A percentile compares a stretch with the other conserved stretches of the same genome.
Conservation (phyloP, 2,329 filamentous ascomycete species). For the Fusarium proliferatum region DNA sequence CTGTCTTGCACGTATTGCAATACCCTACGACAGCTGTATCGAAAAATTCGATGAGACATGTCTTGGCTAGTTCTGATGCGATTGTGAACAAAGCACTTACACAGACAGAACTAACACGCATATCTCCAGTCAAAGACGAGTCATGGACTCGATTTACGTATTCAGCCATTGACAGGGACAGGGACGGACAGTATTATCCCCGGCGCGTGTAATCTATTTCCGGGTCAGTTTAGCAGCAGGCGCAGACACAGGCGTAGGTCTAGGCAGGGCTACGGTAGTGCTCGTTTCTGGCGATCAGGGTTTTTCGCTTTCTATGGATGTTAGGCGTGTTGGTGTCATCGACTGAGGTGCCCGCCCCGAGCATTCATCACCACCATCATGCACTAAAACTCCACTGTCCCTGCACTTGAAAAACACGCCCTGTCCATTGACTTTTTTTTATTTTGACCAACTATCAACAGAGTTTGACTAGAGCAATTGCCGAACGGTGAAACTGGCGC, state of each 20-base stretch:
- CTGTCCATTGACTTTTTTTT: not conserved
- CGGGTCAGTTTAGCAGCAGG: conserved; percentile 4
- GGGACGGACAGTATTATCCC: conserved; percentile 22
- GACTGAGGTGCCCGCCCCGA: not conserved
- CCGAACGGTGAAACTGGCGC: conserved; percentile 16
- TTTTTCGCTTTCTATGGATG: conserved; percentile 8
- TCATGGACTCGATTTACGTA: conserved; percentile 22
- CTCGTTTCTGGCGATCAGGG: conserved; percentile 34
- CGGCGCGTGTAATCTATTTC: conserved; percentile 33
- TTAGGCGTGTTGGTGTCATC: conserved; percentile 21
- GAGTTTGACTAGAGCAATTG: conserved; percentile 19
- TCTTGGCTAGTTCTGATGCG: conserved; percentile 8
- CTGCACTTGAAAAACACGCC: conserved; percentile 10
- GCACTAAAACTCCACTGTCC: conserved; percentile 2
- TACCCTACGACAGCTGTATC: not conserved
- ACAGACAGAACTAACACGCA: not conserved
- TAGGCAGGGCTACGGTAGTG: conserved; percentile 15
- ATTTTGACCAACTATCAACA: not conserved
- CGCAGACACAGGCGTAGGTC: not conserved
- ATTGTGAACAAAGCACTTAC: conserved; percentile 13
- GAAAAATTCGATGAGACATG: not conserved
- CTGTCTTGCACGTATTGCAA: not conserved
- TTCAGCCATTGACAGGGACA: conserved; percentile 1
- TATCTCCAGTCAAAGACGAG: not conserved
- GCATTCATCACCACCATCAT: conserved; percentile 5